Evolutionary conservation across 176 grass and related monocot species (phyloP), one percentile per base, ranked within the genome.

Genomic region (Aegilops speltoides): DNA sequence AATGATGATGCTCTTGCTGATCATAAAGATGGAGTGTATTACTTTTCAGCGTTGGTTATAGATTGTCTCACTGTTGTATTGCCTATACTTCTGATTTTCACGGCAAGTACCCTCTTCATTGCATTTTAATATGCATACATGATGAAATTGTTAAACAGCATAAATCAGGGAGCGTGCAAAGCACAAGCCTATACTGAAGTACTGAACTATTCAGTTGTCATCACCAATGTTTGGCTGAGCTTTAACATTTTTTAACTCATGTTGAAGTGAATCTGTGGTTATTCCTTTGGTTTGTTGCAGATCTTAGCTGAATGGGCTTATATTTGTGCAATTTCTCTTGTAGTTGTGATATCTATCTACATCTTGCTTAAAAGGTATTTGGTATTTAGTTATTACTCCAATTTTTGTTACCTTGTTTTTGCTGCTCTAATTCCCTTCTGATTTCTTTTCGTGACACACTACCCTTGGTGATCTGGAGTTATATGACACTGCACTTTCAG

Each of bases 51-150:
- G 6, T 56, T 99, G 28, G 66, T 6, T 87, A 60, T 91, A 50
- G 94, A 96, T 79, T 96, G 94, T 79, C 73, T 96, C 65, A 88
- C 80, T 70, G 83, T 94, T 78, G 89, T 96, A 73, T 66, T 91
- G 70, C 97, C 94, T 37, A 66, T 99, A 80, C 85, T 99, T 89
- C 76, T 94, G 43, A 66, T 96, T 91, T 92, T 99, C 67, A 99
- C 92, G 60, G 96, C 92, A 86, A 82, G 90, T 80, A 78, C 36
- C 46, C 66, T 77, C 15, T 83, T 84, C 3, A 9, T 8, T 23
- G n/a, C 37, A 79, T 64, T 78, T 71, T 37, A 33, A 74, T 88
- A 41, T 78, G 11, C 50, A 77, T 82, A 67, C 48, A 85, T 71
- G 28, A 22, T 26, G 50, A 11, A 40, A 68, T 79, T 86, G 68